Percentiles rank a stretch among this genome's conserved stretches.
phyloP scores from a whole-genome alignment of 805 yeast species.

The Lachancea quebecensis region DNA sequence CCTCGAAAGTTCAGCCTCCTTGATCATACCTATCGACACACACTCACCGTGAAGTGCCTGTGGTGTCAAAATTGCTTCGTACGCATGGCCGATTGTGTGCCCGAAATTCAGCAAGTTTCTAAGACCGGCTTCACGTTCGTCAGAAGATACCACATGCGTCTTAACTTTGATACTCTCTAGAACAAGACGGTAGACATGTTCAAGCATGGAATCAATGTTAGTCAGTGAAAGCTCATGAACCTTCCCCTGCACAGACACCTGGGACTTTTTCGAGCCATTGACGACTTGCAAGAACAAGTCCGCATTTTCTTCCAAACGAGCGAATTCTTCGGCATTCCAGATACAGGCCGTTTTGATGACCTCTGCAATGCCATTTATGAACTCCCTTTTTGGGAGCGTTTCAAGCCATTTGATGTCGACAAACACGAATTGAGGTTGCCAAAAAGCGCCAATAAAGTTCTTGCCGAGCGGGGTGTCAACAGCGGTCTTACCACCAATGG shows the following conservation, averaged over 20 bases:
- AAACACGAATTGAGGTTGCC: constrained; percentile 88
- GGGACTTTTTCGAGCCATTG: constrained; percentile 27
- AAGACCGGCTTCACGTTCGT: constrained; percentile 92
- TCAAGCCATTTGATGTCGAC: constrained; percentile 83
- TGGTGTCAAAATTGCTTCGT: constrained; percentile 95
- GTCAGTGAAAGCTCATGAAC: constrained; percentile 44
- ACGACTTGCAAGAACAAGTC: constrained; percentile 63
- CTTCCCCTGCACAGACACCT: constrained; percentile 11
- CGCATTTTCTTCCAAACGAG: constrained; percentile 74
- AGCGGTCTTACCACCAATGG: constrained; percentile 98
- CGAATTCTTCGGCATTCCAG: constrained; percentile 87
- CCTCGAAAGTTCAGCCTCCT: constrained; percentile 93
- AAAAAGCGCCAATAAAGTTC: constrained; percentile 93
- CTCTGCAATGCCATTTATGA: constrained; percentile 97
- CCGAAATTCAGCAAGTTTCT: constrained; percentile 92
- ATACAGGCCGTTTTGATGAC: constrained; percentile 97
- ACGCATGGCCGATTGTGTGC: constrained; percentile 96
- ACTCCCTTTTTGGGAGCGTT: constrained; percentile 87
- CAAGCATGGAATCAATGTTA: constrained; percentile 61
- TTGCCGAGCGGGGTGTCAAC: constrained; percentile 95
- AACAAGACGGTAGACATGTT: constrained; percentile 72
- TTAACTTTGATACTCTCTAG: constrained; percentile 82
- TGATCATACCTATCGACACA: constrained; percentile 93
- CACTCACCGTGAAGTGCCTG: constrained; percentile 97
- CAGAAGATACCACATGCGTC: constrained; percentile 88